Conservation (phyloP, 2,329 filamentous ascomycete genomes). For the Arachnopeziza araneosa region DNA sequence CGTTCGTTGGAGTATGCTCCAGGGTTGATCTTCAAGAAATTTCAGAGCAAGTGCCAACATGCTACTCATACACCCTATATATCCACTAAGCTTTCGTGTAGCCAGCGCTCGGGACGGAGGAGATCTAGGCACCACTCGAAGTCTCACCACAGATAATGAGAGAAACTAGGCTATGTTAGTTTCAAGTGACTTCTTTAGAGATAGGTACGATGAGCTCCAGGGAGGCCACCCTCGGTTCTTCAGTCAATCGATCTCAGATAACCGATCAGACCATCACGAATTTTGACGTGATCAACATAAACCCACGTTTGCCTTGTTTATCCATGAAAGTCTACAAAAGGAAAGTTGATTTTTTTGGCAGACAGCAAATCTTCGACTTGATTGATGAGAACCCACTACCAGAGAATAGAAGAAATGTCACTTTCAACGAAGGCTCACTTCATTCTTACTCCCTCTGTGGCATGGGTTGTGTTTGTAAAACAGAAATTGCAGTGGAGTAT, state of each 20-base stretch:
- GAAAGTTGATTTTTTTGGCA: neutral
- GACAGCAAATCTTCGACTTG: neutral
- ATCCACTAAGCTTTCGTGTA: neutral
- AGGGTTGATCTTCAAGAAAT: neutral
- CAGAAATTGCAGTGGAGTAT: slow-evolving; percentile 21
- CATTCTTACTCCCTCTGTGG: slow-evolving; percentile 16
- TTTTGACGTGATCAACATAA: neutral
- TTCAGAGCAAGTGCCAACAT: neutral
- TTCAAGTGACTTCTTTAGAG: neutral
- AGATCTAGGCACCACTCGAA: neutral
- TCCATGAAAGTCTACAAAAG: neutral
- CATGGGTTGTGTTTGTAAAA: slow-evolving; percentile 25
- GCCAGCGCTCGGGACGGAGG: neutral
- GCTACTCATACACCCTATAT: neutral
- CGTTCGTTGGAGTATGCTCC: neutral
- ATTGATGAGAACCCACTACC: neutral
- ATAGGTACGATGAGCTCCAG: neutral
- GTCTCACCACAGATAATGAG: neutral
- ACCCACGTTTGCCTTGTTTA: neutral
- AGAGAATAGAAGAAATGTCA: neutral
- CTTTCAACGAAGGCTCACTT: neutral
- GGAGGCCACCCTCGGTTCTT: neutral
- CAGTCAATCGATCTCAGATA: neutral
- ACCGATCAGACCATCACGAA: neutral
- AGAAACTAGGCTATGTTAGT: neutral